These are phyloP conservation scores for Quercus robur DNA, from an alignment of 306 rosid genomes.

Conservation along the genomic window DNA sequence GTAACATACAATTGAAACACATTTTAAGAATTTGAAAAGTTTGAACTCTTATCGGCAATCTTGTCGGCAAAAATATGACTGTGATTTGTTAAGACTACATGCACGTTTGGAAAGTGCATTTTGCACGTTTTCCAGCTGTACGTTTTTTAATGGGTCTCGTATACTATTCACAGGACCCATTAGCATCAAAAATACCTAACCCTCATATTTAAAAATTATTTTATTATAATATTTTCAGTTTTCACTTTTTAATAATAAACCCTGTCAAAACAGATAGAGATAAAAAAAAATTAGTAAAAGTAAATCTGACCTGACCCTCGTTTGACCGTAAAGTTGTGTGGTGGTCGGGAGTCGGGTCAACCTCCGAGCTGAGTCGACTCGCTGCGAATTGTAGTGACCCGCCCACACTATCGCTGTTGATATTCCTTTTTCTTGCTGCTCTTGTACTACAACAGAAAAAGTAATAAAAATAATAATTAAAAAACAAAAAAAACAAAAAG, in stretches of 20 bases:
- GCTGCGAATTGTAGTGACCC: not conserved
- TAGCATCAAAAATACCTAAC: too few relatives aligned
- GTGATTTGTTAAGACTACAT: not conserved
- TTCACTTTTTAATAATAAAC: too few relatives aligned
- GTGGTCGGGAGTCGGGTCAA: not conserved
- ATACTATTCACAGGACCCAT: accelerated
- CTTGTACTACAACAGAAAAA: not conserved
- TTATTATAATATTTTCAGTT: too few relatives aligned
- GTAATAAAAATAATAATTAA: not conserved
- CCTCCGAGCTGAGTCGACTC: not conserved
- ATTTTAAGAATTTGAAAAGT: too few relatives aligned
- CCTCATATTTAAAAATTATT: too few relatives aligned
- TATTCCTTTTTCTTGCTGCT: not conserved
- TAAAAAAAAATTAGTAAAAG: too few relatives aligned
- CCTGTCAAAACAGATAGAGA: too few relatives aligned
- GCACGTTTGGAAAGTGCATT: too few relatives aligned
- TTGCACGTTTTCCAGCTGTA: accelerated
- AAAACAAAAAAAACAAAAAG: too few relatives aligned
- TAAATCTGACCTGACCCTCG: not conserved
- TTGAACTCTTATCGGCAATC: too few relatives aligned
- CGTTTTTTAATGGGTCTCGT: too few relatives aligned
- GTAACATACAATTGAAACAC: too few relatives aligned
- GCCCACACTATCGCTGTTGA: not conserved
- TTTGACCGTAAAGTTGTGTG: not conserved
- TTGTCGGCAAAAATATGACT: not conserved